Conservation (phyloP, 2,329 filamentous ascomycete species). For the Aspergillus texensis region DNA sequence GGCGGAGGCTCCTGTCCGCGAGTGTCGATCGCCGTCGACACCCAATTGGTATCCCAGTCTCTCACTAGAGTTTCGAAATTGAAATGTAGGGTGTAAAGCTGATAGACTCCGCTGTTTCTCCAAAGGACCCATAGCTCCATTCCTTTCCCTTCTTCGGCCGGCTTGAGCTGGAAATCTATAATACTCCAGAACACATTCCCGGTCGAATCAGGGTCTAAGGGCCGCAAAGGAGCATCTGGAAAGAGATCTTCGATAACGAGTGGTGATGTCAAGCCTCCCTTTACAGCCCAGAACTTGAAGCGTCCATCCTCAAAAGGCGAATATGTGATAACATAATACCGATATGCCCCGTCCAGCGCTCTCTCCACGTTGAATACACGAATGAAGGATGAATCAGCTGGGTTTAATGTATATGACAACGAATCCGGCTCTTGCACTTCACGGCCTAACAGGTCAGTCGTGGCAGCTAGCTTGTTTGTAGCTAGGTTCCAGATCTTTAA, state of each 20-base stretch:
- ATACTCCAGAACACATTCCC: constrained; percentile 78
- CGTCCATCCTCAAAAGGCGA: constrained; percentile 84
- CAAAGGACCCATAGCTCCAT: constrained; percentile 75
- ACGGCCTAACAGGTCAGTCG: constrained; percentile 75
- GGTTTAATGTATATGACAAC: constrained; percentile 76
- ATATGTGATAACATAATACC: constrained; percentile 74
- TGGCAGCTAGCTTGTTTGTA: constrained; percentile 75
- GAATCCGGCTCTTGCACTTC: constrained; percentile 67
- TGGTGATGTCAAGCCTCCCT: constrained; percentile 59
- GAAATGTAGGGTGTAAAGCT: constrained; percentile 73
- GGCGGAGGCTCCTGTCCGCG: constrained; percentile 57
- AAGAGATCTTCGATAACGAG: constrained; percentile 73
- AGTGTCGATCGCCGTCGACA: constrained; percentile 65
- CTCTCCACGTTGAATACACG: constrained; percentile 66
- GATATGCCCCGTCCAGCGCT: constrained; percentile 48
- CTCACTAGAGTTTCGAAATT: constrained; percentile 64
- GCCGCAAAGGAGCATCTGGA: constrained; percentile 63
- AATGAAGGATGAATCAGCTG: constrained; percentile 75
- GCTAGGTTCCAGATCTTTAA: constrained; percentile 86
- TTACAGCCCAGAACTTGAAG: constrained; percentile 90
- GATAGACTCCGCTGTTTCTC: constrained; percentile 81
- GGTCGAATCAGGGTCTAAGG: constrained; percentile 63
- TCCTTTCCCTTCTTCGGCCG: constrained; percentile 54
- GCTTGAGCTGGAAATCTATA: constrained; percentile 71
- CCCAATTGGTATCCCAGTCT: constrained; percentile 72